Conservation (phyloP, 2,329 filamentous ascomycete genomes). For the Fusarium sp. region DNA sequence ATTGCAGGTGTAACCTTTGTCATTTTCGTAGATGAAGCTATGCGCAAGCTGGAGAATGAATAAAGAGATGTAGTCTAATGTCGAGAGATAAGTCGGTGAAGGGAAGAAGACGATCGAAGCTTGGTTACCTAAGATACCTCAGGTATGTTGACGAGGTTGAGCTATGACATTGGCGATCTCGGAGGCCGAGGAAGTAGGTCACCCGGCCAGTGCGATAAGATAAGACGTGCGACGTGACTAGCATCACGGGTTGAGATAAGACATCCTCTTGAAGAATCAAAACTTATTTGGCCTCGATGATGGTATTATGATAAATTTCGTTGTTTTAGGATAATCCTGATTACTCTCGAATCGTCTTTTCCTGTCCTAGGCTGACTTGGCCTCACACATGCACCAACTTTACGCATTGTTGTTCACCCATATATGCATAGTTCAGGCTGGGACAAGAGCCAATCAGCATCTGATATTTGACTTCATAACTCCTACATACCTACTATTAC, state of each 20-base stretch:
- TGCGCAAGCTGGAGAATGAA: conserved; percentile 10
- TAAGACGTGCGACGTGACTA: conserved; percentile 27
- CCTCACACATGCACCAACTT: no score
- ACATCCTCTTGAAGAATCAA: no score
- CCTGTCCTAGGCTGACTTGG: no score
- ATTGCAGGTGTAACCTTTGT: conserved; percentile 58
- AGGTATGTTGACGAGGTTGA: conserved; percentile 16
- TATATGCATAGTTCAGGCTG: neutral
- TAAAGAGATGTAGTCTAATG: neutral
- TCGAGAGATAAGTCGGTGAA: neutral
- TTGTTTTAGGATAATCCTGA: neutral
- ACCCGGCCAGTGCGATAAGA: conserved; percentile 35
- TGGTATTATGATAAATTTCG: no score
- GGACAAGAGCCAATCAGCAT: neutral
- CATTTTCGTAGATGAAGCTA: conserved; percentile 48
- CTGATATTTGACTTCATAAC: neutral
- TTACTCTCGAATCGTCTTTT: neutral
- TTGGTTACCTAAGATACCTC: neutral
- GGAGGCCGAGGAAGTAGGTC: conserved; percentile 30
- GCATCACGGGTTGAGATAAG: neutral
- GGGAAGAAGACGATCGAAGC: conserved; percentile 1
- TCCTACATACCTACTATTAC: neutral
- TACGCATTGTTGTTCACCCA: neutral
- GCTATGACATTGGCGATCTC: conserved; percentile 28
- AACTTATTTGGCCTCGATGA: no score